These are phyloP conservation scores for Venturia aucupariae DNA, from an alignment of 2,329 filamentous ascomycete genomes.

Conservation along the genomic window DNA sequence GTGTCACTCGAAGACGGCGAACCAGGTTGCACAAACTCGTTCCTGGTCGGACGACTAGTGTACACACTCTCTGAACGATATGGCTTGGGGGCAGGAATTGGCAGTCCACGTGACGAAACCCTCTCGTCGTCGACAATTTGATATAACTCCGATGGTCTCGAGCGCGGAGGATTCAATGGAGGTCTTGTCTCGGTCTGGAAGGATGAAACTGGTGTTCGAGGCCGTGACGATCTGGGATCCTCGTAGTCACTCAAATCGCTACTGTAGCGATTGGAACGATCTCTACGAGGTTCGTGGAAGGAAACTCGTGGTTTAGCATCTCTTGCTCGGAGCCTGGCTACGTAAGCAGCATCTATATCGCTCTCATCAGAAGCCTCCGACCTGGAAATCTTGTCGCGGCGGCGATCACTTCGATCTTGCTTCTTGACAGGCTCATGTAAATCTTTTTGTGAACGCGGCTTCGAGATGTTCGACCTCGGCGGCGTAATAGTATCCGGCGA, in stretches of 20 bases:
- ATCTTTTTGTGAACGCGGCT: constrained; percentile 23
- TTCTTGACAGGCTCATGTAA: constrained; percentile 26
- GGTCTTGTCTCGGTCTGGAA: not conserved
- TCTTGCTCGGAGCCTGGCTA: not conserved
- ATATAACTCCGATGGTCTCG: not conserved
- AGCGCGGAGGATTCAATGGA: not conserved
- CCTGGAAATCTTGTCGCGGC: constrained; percentile 1
- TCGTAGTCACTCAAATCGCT: constrained; percentile 7
- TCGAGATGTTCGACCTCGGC: constrained; percentile 22
- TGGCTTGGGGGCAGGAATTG: not conserved
- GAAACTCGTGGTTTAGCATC: constrained; percentile 3
- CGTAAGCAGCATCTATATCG: constrained; percentile 2
- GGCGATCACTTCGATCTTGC: not conserved
- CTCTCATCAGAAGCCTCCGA: constrained; percentile 10
- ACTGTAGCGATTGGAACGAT: constrained; percentile 1
- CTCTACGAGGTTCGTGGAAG: not conserved
- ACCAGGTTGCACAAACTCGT: constrained; percentile 2
- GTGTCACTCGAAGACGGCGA: constrained; percentile 5
- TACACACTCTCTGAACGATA: constrained; percentile 5
- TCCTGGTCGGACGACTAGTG: constrained; percentile 1
- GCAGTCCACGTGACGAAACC: not conserved
- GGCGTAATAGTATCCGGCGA: constrained; percentile 41
- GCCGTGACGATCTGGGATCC: not conserved
- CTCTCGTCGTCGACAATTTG: not conserved
- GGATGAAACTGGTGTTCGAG: not conserved